Conservation (phyloP, 2,329 filamentous ascomycete genomes). For the Stachybotrys echinatus region DNA sequence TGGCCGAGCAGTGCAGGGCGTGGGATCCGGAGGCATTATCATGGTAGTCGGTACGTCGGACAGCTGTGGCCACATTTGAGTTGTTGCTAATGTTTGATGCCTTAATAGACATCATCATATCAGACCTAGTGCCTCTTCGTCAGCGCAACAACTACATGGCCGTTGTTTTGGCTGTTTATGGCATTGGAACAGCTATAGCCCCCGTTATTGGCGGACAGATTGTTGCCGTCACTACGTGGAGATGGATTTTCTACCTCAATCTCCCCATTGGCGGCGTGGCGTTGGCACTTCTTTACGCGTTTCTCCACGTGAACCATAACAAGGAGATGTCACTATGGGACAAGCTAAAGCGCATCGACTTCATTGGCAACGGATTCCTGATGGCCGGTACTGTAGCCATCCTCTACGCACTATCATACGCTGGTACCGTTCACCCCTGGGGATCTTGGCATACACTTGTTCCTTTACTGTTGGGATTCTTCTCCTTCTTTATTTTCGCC, state of each 20-base stretch:
- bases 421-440: constrained; percentile 7
- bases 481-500: no score
- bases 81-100: not conserved
- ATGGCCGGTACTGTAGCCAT: constrained; percentile 23
- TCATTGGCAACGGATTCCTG: constrained; percentile 30
- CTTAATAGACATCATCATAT: constrained; percentile 13
- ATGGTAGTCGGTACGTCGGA: constrained; percentile 13
- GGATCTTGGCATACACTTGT: constrained; percentile 27
- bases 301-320: constrained; percentile 12
- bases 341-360: constrained; percentile 27
- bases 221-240: constrained; percentile 22
- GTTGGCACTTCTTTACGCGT: constrained; percentile 12
- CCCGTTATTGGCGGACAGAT: constrained; percentile 17
- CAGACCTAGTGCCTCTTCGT: constrained; percentile 40
- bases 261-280: constrained; percentile 19
- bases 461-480: constrained; percentile 22
- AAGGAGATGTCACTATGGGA: constrained; percentile 4
- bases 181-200: constrained; percentile 21
- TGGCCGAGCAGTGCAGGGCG: constrained; percentile 31
- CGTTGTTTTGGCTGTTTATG: constrained; percentile 19
- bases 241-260: constrained; percentile 38
- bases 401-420: constrained; percentile 9
- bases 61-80: not conserved
- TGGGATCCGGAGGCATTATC: constrained; percentile 6
- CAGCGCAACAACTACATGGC: constrained; percentile 32